Base-by-base conservation (phyloP, 495 filamentous ascomycete genomes). In the Penicillium parvum region DNA sequence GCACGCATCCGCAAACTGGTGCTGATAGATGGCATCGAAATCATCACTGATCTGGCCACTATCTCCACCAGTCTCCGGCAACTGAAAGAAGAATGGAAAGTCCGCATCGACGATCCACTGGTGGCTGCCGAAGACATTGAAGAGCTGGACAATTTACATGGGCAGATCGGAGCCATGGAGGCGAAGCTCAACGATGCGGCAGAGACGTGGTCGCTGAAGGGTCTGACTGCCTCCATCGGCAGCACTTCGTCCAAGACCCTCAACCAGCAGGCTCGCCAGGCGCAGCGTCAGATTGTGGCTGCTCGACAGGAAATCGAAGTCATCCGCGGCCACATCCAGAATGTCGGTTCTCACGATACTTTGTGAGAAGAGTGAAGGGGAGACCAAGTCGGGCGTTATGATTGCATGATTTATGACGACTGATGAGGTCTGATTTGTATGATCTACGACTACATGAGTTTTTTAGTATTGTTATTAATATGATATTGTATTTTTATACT, bases 121-220 rank as follows among this genome's bases (percentile, higher is more conserved):
- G 12, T 33, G 11, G 29, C 35, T 11, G 23, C 25, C 5, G 29
- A 40, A 22, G 34, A 37, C 8, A 36, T 53, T 8, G 53, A 60
- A 19, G 49, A 48, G 11, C 37, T 60, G 9, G 50, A 47, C 8
- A 42, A n/a, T 1, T 18, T 53, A 2, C 37, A 30, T 4, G 37
- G 25, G 5, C 20, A 20, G 0, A 48, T 53, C 23, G 3, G 25
- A 1, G 11, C 27, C 16, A 10, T 53, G 7, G 45, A 45, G 15
- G 17, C 17, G 3, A 40, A 37, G 15, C 32, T 49, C 0, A n/a
- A 35, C 2, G 11, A 26, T n/a, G 10, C 49, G 1, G 17, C 26
- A 5, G n/a, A 36, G 18, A 28, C 22, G 4, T 53, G 50, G 45
- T 38, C 50, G 20, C 28, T 44, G 0, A 32, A 49, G 5, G 40